A percentile compares a stretch with the other conserved stretches of the same genome.
These are phyloP conservation scores for Neopestalotiopsis clavispora DNA, from an alignment of 2,329 filamentous ascomycete genomes.

Conservation along the genomic window DNA sequence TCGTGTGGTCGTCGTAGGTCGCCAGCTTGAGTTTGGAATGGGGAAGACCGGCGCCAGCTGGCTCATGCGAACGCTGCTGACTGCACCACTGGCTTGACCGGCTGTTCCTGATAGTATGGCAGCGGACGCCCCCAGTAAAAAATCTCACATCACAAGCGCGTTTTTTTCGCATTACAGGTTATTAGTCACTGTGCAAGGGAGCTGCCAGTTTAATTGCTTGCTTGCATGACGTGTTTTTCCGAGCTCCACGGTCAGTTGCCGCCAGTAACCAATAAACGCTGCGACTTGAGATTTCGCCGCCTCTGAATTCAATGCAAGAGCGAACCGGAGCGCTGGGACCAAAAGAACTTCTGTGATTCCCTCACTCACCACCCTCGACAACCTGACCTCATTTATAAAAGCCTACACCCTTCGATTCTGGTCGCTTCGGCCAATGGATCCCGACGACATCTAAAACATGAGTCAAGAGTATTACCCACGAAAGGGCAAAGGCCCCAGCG, in stretches of 20 bases:
- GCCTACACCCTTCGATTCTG: conserved; percentile 23
- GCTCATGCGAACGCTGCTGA: not conserved
- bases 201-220: conserved; percentile 7
- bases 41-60: not conserved
- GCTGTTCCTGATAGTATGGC: too few species aligned
- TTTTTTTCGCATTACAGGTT: not conserved
- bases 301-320: conserved; percentile 15
- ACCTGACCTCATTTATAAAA: not conserved
- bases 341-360: conserved; percentile 4
- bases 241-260: conserved; percentile 17
- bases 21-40: not conserved
- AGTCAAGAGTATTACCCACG: conserved; percentile 62
- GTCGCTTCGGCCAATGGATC: conserved; percentile 37
- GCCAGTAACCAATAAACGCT: conserved; percentile 18
- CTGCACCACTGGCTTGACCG: too few species aligned
- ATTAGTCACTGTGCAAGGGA: not conserved
- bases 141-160: not conserved
- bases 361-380: not conserved
- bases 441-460: conserved; percentile 48
- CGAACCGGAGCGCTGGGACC: not conserved
- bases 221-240: conserved; percentile 24
- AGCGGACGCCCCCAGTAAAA: not conserved
- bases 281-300: conserved; percentile 16
- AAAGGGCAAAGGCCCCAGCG: conserved; percentile 56
- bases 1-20: not conserved